Evolutionary conservation across 768 basidiomycete species (phyloP).

Genomic region (Tricholoma sp.): DNA sequence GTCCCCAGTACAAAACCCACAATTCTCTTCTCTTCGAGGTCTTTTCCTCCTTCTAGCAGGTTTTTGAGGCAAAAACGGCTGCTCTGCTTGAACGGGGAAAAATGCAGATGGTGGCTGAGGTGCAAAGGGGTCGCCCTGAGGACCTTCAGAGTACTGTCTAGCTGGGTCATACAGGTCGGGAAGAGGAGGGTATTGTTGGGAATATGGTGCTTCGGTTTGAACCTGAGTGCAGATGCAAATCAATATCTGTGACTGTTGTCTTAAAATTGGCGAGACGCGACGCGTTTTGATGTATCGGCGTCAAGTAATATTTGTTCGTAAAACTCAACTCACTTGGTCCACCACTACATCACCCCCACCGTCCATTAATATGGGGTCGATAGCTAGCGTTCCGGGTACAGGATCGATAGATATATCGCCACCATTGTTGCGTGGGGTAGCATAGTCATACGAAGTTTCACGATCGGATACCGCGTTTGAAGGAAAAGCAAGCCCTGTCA

Average conservation of each 20-base stretch:
- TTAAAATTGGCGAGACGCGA: conserved; percentile 56
- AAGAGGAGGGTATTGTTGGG: conserved; percentile 20
- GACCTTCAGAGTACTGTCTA: conserved; percentile 63
- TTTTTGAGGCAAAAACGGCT: conserved; percentile 37
- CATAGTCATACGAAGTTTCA: conserved; percentile 54
- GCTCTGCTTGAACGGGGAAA: conserved; percentile 43
- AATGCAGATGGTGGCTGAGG: conserved; percentile 53
- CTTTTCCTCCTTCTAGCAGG: conserved; percentile 42
- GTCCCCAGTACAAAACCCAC: conserved; percentile 75
- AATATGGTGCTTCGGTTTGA: conserved; percentile 18
- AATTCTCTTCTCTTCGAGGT: conserved; percentile 53
- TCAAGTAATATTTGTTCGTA: conserved; percentile 20
- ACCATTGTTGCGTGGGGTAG: conserved; percentile 51
- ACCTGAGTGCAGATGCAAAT: conserved; percentile 21
- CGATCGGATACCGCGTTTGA: conserved; percentile 42
- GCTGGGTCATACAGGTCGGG: conserved; percentile 29
- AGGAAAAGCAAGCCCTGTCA: conserved; percentile 63
- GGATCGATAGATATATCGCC: conserved; percentile 82
- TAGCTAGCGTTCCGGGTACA: conserved; percentile 48
- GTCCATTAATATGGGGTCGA: conserved; percentile 48
- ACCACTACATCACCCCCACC: conserved; percentile 17
- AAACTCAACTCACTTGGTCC: conserved; percentile 33
- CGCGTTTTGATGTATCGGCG: conserved; percentile 41
- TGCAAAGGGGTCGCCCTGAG: conserved; percentile 81
- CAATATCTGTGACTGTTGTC: conserved; percentile 17